A percentile compares a stretch with the other conserved stretches of the same genome.
phyloP scores from a whole-genome alignment of 2,329 filamentous ascomycete genomes.

The Lizonia empirigonia region DNA sequence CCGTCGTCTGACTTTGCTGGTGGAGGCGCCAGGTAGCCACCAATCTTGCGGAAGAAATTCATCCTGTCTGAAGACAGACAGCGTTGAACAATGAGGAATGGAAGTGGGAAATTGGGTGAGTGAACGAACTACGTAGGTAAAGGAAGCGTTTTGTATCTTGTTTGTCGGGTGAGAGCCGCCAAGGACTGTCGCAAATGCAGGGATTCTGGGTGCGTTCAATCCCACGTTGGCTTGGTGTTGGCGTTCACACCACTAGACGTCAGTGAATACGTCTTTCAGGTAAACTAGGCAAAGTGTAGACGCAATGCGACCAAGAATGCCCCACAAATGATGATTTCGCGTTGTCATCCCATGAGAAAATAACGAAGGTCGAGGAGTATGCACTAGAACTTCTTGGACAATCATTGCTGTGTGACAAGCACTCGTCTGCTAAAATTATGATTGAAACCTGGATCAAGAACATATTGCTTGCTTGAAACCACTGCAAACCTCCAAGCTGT shows the following conservation, averaged over 20 bases:
- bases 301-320: constrained; percentile 7
- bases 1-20: constrained; percentile 49
- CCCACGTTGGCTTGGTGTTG: constrained; percentile 12
- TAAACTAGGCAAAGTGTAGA: constrained; percentile 3
- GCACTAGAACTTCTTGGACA: neutral
- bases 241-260: constrained; percentile 9
- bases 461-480: neutral
- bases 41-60: constrained; percentile 30
- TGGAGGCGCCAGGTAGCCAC: constrained; percentile 42
- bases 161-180: constrained; percentile 16
- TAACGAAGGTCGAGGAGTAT: neutral
- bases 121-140: constrained; percentile 8
- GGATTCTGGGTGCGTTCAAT: constrained; percentile 16
- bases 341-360: too few relatives aligned
- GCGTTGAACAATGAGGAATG: neutral
- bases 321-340: too few relatives aligned
- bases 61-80: constrained; percentile 10
- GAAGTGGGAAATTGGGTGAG: neutral
- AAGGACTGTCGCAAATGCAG: constrained; percentile 21
- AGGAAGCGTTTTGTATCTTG: constrained; percentile 25
- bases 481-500: neutral
- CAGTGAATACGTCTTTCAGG: neutral
- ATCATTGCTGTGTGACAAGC: neutral
- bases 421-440: neutral
- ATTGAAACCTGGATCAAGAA: neutral